A percentile compares a stretch with the other conserved stretches of the same genome.
Evolutionary conservation across 495 filamentous ascomycete species (phyloP).

Genomic region (Lasiosphaeris hirsuta): DNA sequence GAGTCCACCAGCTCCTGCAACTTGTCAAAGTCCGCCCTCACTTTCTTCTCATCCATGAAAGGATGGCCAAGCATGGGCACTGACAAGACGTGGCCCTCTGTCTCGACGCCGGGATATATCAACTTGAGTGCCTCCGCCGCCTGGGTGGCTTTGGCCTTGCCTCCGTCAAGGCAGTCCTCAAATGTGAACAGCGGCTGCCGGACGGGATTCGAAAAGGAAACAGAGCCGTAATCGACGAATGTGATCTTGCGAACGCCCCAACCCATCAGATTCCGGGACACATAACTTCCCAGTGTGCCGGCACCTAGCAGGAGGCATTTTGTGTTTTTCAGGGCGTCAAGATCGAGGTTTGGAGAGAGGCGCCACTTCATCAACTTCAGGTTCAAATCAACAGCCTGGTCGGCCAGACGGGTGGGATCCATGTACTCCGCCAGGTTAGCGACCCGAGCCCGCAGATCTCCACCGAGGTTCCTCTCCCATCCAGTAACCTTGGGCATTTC

Average conservation of each 20-base stretch:
- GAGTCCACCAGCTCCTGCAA: conserved; percentile 73
- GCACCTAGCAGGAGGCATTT: conserved; percentile 93
- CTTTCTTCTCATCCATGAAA: conserved; percentile 63
- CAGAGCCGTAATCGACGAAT: conserved; percentile 89
- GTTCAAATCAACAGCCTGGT: conserved; percentile 96
- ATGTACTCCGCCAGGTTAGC: conserved; percentile 86
- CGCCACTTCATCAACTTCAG: conserved; percentile 99
- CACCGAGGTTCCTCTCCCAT: conserved; percentile 81
- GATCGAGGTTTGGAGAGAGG: conserved; percentile 80
- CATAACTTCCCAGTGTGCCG: conserved; percentile 90
- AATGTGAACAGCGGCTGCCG: conserved; percentile 90
- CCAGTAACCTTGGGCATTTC: conserved; percentile 84
- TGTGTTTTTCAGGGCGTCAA: conserved; percentile 84
- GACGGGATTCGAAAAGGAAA: conserved; percentile 97
- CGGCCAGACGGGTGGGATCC: conserved; percentile 80
- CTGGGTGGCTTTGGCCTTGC: conserved; percentile 74
- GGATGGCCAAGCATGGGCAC: conserved; percentile 97
- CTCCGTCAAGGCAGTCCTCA: conserved; percentile 81
- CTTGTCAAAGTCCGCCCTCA: conserved; percentile 68
- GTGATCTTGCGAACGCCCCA: conserved; percentile 98
- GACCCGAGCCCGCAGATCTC: conserved; percentile 69
- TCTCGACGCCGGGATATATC: conserved; percentile 89
- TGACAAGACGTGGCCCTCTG: conserved; percentile 69
- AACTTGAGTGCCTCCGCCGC: conserved; percentile 78
- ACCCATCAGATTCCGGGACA: conserved; percentile 84